Base-by-base conservation (phyloP, 1,139 yeast genomes). In the Wickerhamomyces sp. region DNA sequence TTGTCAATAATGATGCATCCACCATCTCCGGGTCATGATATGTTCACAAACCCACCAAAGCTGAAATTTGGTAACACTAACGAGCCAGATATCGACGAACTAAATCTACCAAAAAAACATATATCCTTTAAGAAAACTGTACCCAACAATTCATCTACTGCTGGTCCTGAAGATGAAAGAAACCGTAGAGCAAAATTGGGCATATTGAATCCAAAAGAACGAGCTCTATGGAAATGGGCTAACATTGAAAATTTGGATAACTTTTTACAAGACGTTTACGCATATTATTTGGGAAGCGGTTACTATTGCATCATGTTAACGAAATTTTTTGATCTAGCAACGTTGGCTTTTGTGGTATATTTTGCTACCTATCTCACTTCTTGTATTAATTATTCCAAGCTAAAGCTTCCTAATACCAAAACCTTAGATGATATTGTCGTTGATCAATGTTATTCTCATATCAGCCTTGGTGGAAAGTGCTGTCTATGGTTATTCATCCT, bases 151-250 rank as follows among this genome's bases (percentile, higher is more conserved):
- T 12, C 21, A 15, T 29, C 38, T 5, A 14, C 28, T 7, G 7
- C 34, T 1, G 17, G 28, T 13, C 28, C 36, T 1, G 52, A 52
- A 18, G 54, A 51, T 7, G 58, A 56, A 22, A 39, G 54, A 7
- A 35, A 34, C 9, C 43, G 58, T 30, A 48, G 59, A 30, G 57
- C 57, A 10, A 48, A 40, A 19, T 35, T 57, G n/a, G 59, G 59
- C 1, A 50, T 55, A 1, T 56, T 65, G 48, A 74, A 70, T 44
- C 78, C 95, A 1, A 76, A 74, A 49, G 97, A 90, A 57, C 65
- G 90, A 37, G 96, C 97, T 0, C 67, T 86, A 31, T 92, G 96
- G 85, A 73, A 87, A 43, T 94, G 98, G 97, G 95, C 97, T 1
- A 92, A 92, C 54, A 88, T 92, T 26, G 87, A 87, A 49, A 90